Percentiles rank a stretch among this genome's conserved stretches.
Evolutionary conservation across 2,329 filamentous ascomycete species (phyloP).

Genomic region (Zymoseptoria crescenta): DNA sequence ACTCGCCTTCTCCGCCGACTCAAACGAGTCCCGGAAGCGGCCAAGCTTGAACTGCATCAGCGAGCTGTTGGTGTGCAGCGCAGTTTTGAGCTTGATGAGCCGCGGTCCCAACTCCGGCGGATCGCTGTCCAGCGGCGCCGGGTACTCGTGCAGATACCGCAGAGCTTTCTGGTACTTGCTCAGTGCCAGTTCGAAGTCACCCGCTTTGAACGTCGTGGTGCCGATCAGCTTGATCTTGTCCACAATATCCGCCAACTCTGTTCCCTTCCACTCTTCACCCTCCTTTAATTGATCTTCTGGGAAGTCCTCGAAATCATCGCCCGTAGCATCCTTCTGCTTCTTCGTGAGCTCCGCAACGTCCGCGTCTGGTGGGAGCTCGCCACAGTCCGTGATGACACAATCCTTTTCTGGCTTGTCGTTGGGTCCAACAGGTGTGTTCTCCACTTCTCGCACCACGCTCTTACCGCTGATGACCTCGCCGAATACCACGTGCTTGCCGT

Average conservation of each 20-base stretch:
- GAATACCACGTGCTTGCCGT: conserved; percentile 96
- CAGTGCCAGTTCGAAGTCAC: conserved; percentile 61
- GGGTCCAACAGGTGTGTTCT: conserved; percentile 67
- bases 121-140: conserved; percentile 60
- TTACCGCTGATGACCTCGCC: conserved; percentile 91
- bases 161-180: conserved; percentile 93
- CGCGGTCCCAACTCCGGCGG: conserved; percentile 58
- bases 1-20: conserved; percentile 65
- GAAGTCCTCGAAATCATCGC: conserved; percentile 91
- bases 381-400: conserved; percentile 71
- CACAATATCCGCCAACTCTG: conserved; percentile 69
- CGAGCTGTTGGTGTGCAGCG: conserved; percentile 80
- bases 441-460: conserved; percentile 80
- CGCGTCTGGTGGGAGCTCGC: conserved; percentile 65
- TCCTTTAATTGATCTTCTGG: conserved; percentile 65
- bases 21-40: conserved; percentile 61
- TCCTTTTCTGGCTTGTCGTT: conserved; percentile 72
- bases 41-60: conserved; percentile 76
- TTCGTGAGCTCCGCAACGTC: conserved; percentile 59
- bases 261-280: conserved; percentile 55
- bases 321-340: conserved; percentile 68
- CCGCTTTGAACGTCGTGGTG: conserved; percentile 82
- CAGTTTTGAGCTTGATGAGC: conserved; percentile 69
- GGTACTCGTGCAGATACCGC: conserved; percentile 81
- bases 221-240: conserved; percentile 82